Evolutionary conservation across 768 basidiomycete species (phyloP), one percentile per base, ranked within the genome.

Genomic region (Lyophyllum semitale): DNA sequence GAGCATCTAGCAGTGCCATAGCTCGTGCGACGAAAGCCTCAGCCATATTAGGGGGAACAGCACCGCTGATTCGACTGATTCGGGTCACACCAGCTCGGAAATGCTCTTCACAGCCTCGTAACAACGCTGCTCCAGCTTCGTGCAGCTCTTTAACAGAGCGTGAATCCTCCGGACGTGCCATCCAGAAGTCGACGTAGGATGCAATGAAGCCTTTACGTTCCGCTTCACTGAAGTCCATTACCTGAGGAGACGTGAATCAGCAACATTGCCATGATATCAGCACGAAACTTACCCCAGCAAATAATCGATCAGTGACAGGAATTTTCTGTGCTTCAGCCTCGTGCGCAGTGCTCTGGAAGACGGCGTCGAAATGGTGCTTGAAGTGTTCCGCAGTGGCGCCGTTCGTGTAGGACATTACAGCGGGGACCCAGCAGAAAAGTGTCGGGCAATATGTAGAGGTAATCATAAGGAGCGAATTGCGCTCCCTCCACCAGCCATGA

Each of bases 401-500:
- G 62, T 76, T 72, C 1, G 69, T 65, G 38, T 65, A 76, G 0
- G 71, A 68, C 7, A 73, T 30, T 1, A 76, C 23, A 0, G 59
- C 66, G 12, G 73, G 73, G 29, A 71, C 64, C 74, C 73, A 76
- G 15, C 65, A 63, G 7, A 52, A 53, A 3, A 74, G 61, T 5
- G 57, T 48, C 0, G 54, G 60, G 15, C 62, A 71, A 44, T 70
- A 74, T 0, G 59, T 54, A 0, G 71, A 75, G 2, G 61, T 64
- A 9, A 73, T 58, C 53, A 76, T 70, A 17, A 75, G 67, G 1
- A 74, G 50, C 5, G 57, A 54, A 15, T 66, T 69, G 1, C 57
- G 53, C 4, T 66, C 62, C 15, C 33, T 47, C 66, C 70, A 76
- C 53, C 57, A 76, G 8, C 69, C 67, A 59, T 76, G 73, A 6